Conservation (phyloP, 371 early-diverging fungal genomes). For the Rhizopus arrhizus region DNA sequence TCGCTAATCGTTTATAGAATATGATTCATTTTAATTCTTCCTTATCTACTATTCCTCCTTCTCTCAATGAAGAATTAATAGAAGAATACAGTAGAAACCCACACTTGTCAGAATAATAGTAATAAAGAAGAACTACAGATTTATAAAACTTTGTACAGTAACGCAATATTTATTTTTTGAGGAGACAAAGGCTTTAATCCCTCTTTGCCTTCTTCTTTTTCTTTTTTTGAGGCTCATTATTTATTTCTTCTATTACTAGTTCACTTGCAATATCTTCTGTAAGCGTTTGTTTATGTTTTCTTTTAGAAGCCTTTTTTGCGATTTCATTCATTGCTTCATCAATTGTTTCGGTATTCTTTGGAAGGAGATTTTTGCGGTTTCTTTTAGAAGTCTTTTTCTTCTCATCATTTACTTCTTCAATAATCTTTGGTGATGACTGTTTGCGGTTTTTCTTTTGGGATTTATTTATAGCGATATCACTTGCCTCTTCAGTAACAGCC, state of each 20-base stretch:
- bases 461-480: too few relatives aligned
- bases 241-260: not conserved
- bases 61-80: constrained; percentile 20
- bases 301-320: not conserved
- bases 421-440: too few relatives aligned
- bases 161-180: not conserved
- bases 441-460: too few relatives aligned
- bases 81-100: constrained; percentile 25
- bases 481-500: not conserved
- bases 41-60: constrained; percentile 23
- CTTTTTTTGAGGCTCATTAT: not conserved
- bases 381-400: not conserved
- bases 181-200: not conserved
- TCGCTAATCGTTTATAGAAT: constrained; percentile 11
- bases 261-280: not conserved
- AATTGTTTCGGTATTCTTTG: not conserved
- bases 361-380: not conserved
- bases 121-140: not conserved
- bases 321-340: not conserved
- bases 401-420: too few relatives aligned
- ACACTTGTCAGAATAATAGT: constrained; percentile 8
- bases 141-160: not conserved
- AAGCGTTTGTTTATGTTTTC: not conserved
- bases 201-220: not conserved
- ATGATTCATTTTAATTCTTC: constrained; percentile 25